phyloP scores from a whole-genome alignment of 192 early-diverging fungal genomes.

The Geranomyces variabilis region DNA sequence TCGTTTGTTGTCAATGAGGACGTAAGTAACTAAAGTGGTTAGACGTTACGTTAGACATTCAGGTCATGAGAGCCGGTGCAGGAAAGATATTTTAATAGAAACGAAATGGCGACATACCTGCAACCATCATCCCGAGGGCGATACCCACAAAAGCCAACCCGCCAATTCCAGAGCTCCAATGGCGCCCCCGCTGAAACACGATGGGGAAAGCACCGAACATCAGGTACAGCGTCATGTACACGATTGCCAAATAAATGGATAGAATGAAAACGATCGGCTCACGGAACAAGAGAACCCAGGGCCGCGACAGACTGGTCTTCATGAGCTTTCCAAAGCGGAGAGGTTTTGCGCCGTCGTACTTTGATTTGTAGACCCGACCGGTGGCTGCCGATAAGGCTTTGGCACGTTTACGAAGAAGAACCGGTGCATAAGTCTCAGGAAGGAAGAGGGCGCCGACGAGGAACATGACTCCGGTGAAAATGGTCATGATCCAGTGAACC shows the following conservation, averaged over 20 bases:
- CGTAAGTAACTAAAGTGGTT: conserved; percentile 10
- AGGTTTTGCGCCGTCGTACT: conserved; percentile 8
- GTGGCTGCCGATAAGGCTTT: conserved; percentile 1
- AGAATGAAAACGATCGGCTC: conserved; percentile 7
- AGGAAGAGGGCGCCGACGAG: conserved; percentile 7
- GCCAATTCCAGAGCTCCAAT: conserved; percentile 5
- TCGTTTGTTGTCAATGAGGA: conserved; percentile 9
- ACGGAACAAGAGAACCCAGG: conserved; percentile 6
- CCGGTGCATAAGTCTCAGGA: conserved; percentile 9
- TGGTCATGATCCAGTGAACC: conserved; percentile 13
- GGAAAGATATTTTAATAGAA: too few species aligned
- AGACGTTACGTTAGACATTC: background rate
- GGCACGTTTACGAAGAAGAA: conserved; percentile 8
- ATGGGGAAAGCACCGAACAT: conserved; percentile 14
- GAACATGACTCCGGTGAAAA: conserved; percentile 10
- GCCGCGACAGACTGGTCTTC: conserved; percentile 9
- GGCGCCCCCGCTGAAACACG: conserved; percentile 7
- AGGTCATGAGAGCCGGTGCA: too few species aligned
- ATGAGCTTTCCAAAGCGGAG: conserved; percentile 11
- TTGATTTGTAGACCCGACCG: conserved; percentile 8
- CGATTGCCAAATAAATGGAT: conserved; percentile 12
- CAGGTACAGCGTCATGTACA: conserved; percentile 13
- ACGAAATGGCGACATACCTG: background rate
- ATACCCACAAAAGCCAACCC: conserved; percentile 5
- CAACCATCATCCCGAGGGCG: conserved; percentile 1